These are phyloP conservation scores for Xylaria hypoxylon DNA, from an alignment of 2,329 filamentous ascomycete species.

Conservation along the genomic window DNA sequence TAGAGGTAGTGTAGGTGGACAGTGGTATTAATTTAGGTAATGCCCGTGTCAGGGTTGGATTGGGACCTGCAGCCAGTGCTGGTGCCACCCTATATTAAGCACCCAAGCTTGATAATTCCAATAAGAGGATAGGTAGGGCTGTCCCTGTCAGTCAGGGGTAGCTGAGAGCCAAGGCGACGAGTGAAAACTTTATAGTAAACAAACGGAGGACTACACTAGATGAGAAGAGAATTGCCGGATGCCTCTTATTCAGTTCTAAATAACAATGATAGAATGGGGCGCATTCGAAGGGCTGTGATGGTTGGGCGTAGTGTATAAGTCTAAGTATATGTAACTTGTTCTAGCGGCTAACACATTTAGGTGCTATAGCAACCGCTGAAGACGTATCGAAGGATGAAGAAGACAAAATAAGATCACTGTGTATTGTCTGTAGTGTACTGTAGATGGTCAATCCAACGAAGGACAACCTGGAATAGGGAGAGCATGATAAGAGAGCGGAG, in stretches of 20 bases:
- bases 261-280: background rate
- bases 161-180: constrained; percentile 44
- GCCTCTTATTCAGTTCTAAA: background rate
- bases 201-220: background rate
- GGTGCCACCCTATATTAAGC: constrained; percentile 26
- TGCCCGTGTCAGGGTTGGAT: constrained; percentile 8
- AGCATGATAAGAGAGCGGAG: constrained; percentile 28
- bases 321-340: background rate
- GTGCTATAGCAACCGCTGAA: background rate
- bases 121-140: constrained; percentile 31
- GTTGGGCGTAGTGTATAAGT: too few species aligned
- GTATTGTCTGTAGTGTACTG: background rate
- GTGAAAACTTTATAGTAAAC: constrained; percentile 38
- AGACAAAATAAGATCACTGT: background rate
- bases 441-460: background rate
- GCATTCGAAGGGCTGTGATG: constrained; percentile 1
- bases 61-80: constrained; percentile 35
- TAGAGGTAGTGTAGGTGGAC: background rate
- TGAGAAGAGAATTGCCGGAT: background rate
- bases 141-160: constrained; percentile 34
- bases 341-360: background rate
- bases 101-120: constrained; percentile 18
- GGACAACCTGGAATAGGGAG: background rate
- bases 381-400: constrained; percentile 5
- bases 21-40: background rate